Base-by-base conservation (phyloP, 2,329 filamentous ascomycete genomes). In the Delphinella strobiligena region DNA sequence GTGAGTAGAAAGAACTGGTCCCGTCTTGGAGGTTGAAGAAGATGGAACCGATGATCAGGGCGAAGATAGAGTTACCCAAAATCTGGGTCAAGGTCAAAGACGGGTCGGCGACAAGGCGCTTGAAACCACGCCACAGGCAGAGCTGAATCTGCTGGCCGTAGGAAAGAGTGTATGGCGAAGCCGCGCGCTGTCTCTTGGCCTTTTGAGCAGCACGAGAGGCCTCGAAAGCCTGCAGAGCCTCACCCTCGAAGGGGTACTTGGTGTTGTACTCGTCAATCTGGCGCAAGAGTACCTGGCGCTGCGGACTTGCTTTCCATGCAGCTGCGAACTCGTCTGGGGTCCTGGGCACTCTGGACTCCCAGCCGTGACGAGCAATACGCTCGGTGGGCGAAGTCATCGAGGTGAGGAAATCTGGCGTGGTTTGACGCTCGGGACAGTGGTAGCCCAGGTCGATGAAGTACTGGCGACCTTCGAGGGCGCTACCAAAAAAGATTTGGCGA, bases 81-180 rank as follows among this genome's bases (percentile, higher is more conserved):
- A 77, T 68, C 43, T 77, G 70, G 27, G 75, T 76, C 16, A 88
- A 49, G 0, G 82, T 84, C 49, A 91, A 65, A 53, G 74, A 81
- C 15, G 82, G 80, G 54, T 95, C 88, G 38, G 82, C 83, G 40
- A 67, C 70, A 5, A 94, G 68, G 38, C 88, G 77, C 53, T 77
- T 74, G 65, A 80, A 91, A 9, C 85, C 86, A 54, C 88, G 80
- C 67, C 78, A 78, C 36, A 93, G 65, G 56, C 87, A 94, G 10
- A 95, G 75, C 44, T 71, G 58, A 46, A 94, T 61, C 59, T 95
- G 88, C 59, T 88, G 78, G 3, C 44, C 37, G 48, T 80, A 83
- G 0, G 85, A 89, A 29, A 94, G 66, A 1, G 85, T 94, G 59
- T 80, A 94, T 0, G 88, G 86, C 1, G 85, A 93, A 56, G 75